These are phyloP conservation scores for Acorus gramineus DNA, from an alignment of 106 monocot genomes.

Conservation along the genomic window DNA sequence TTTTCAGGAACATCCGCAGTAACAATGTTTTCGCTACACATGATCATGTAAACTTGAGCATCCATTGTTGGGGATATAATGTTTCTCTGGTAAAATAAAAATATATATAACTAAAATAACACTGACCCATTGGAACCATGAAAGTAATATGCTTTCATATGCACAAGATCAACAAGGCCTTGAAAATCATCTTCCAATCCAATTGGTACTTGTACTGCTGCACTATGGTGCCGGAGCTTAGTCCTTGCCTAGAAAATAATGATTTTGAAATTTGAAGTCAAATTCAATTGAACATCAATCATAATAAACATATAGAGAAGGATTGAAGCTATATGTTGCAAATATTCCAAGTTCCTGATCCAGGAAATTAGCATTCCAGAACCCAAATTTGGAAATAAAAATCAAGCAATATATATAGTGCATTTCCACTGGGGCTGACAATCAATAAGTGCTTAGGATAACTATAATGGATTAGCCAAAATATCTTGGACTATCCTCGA, in stretches of 20 bases:
- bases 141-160: constrained; percentile 81
- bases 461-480: too few relatives aligned
- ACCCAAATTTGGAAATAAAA: too few relatives aligned
- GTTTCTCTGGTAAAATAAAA: neutral
- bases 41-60: neutral
- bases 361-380: too few relatives aligned
- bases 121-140: constrained; percentile 81
- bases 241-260: constrained; percentile 66
- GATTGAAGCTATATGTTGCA: too few relatives aligned
- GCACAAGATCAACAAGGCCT: constrained; percentile 93
- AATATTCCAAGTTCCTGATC: too few relatives aligned
- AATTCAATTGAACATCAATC: too few relatives aligned
- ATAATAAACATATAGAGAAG: too few relatives aligned
- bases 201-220: constrained; percentile 92
- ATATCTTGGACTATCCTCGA: too few relatives aligned
- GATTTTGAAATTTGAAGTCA: too few relatives aligned
- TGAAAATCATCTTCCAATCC: constrained; percentile 97
- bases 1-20: constrained; percentile 58
- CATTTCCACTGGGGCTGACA: too few relatives aligned
- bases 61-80: neutral
- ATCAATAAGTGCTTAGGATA: too few relatives aligned
- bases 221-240: constrained; percentile 94
- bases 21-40: constrained; percentile 71
- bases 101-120: neutral
- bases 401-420: too few relatives aligned